Conservation (phyloP, 140 eudicot species). For the Senecio squalidus region DNA sequence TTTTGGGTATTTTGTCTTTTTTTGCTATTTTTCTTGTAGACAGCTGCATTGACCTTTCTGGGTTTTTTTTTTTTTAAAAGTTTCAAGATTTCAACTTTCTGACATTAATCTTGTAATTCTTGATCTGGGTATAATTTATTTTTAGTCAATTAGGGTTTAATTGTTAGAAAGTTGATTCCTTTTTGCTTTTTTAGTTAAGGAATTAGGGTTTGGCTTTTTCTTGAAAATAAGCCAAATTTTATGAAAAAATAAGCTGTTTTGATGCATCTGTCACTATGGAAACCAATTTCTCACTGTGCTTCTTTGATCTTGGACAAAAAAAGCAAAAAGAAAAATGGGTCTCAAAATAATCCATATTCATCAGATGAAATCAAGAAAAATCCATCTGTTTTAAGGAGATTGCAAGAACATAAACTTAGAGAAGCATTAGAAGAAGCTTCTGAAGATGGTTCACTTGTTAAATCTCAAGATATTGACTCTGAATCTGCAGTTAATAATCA, state of each 20-base stretch:
- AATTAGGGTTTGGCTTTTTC: conserved; percentile 37
- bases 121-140: conserved; percentile 12
- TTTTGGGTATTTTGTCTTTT: conserved; percentile 10
- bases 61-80: conserved; percentile 18
- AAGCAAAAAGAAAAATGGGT: conserved; percentile 68
- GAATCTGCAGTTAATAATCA: conserved; percentile 54
- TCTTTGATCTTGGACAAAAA: conserved; percentile 78
- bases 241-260: conserved; percentile 26
- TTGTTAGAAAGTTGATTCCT: conserved; percentile 27
- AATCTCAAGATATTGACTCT: conserved; percentile 70
- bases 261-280: conserved; percentile 99
- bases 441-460: conserved; percentile 80
- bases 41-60: conserved; percentile 33
- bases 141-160: conserved; percentile 14
- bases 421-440: conserved; percentile 95
- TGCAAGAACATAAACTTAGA: conserved; percentile 86
- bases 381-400: conserved; percentile 56
- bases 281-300: conserved; percentile 91
- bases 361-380: conserved; percentile 50
- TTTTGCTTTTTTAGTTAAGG: conserved; percentile 24
- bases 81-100: conserved; percentile 23
- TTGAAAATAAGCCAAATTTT: conserved; percentile 26
- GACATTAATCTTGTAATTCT: conserved; percentile 16
- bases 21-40: conserved; percentile 17
- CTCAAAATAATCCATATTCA: conserved; percentile 35